Evolutionary conservation across 2,329 filamentous ascomycete species (phyloP), one percentile per base, ranked within the genome.

Genomic region (Claviceps lovelessii): DNA sequence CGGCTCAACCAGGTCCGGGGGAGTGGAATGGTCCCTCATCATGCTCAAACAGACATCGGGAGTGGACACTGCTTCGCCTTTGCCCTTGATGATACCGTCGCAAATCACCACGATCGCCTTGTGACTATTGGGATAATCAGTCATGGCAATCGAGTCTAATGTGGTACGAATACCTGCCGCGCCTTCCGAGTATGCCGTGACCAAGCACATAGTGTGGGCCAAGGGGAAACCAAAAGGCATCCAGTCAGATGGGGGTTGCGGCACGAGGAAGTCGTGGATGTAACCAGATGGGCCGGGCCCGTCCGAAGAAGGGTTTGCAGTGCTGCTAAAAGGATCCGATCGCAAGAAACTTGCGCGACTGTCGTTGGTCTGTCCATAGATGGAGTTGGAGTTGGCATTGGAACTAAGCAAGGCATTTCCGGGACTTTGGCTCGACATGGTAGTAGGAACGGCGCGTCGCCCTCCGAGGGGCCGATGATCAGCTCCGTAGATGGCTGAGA

Each of bases 71-170:
- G 77, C 73, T 71, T 98, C 93, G 51, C 94, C 93, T 64, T 94
- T 81, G 61, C 94, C 94, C 73, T 96, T 96, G 76, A 98, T 95
- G 66, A 97, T 81, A 72, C 93, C 93, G 68, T 98, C 93, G 72
- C 93, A 98, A 63, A 98, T 88, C 63, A 96, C 88, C 57, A 98
- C 78, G 62, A 98, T 93, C 33, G 90, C 82, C 72, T 98, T 98
- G 78, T 98, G 94, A 69, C 91, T 97, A 77, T 98, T 98, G 51
- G 93, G 93, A 64, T 98, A 98, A 69, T 98, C 94, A 3, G 93
- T 98, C 71, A 88, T 95, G 51, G 91, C 93, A 66, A 98, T 86
- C 0, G 93, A 98, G 71, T 98, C 90, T 33, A 98, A 75, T 0
- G 93, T 98, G 0, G 90, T 95, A 50, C 93, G 86, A 55, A 98